Conservation (phyloP, 257 asterid species). For the Buddleja alternifolia region DNA sequence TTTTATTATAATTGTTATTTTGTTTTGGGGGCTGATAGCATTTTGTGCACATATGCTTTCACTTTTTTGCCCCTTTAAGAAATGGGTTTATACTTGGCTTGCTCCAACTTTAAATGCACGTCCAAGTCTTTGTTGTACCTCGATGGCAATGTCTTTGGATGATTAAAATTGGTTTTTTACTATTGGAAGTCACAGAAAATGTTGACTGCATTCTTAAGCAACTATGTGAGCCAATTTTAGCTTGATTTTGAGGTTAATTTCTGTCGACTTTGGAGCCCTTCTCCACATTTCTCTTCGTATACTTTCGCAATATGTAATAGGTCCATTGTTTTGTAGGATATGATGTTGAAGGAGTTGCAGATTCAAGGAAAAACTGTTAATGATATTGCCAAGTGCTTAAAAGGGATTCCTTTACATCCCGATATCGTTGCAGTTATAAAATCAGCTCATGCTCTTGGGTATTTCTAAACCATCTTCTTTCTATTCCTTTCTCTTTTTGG, state of each 20-base stretch:
- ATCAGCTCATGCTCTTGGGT: slow-evolving; percentile 76
- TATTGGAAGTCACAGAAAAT: neutral
- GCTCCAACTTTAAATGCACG: neutral
- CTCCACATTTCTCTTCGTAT: neutral
- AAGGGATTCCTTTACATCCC: slow-evolving; percentile 63
- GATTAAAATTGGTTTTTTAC: neutral
- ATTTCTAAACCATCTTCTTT: neutral
- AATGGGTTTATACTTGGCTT: neutral
- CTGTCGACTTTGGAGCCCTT: slow-evolving; percentile 10
- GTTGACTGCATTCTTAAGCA: neutral
- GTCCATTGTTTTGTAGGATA: slow-evolving; percentile 50
- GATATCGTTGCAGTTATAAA: slow-evolving; percentile 47
- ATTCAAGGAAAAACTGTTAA: slow-evolving; percentile 58
- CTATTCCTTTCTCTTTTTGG: neutral
- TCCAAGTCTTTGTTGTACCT: neutral
- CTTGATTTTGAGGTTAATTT: neutral
- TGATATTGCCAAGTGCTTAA: slow-evolving; percentile 69
- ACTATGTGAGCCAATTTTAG: neutral
- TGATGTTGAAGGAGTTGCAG: slow-evolving; percentile 72
- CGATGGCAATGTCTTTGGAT: neutral
- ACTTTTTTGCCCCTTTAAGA: neutral
- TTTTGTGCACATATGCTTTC: neutral
- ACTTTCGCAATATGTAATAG: slow-evolving; percentile 4
- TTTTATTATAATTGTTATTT: neutral
- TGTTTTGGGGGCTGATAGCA: neutral